Conservation (phyloP, 352 stramenopile species). For the Phytophthora tubulina region DNA sequence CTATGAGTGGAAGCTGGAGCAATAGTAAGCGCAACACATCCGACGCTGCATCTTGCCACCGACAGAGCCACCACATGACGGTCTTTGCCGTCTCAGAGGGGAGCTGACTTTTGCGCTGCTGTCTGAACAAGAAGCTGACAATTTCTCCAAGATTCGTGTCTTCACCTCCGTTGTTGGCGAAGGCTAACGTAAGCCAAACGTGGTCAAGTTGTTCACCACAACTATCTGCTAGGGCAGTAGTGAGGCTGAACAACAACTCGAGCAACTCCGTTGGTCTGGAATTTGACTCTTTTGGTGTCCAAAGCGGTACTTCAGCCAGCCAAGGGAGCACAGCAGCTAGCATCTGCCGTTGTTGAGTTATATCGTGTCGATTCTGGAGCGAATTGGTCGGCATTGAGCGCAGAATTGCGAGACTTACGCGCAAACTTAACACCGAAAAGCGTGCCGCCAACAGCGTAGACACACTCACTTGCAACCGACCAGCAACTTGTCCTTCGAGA, state of each 20-base stretch:
- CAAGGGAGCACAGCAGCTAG: slow-evolving; percentile 61
- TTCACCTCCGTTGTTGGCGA: slow-evolving; percentile 27
- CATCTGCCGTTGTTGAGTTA: slow-evolving; percentile 61
- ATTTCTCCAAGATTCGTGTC: slow-evolving; percentile 23
- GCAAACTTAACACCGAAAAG: slow-evolving; percentile 43
- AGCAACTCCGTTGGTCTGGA: slow-evolving; percentile 42
- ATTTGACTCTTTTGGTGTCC: background rate
- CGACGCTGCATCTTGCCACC: slow-evolving; percentile 62
- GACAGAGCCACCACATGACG: slow-evolving; percentile 72
- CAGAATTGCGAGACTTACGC: slow-evolving; percentile 55
- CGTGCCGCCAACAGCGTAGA: slow-evolving; percentile 42
- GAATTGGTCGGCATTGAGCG: slow-evolving; percentile 34
- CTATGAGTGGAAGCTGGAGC: slow-evolving; percentile 13
- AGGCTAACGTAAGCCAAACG: slow-evolving; percentile 70
- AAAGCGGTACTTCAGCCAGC: slow-evolving; percentile 56
- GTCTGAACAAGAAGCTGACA: slow-evolving; percentile 52
- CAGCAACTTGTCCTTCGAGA: slow-evolving; percentile 22
- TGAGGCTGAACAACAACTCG: slow-evolving; percentile 65
- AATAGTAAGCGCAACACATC: slow-evolving; percentile 49
- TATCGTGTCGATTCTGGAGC: slow-evolving; percentile 42
- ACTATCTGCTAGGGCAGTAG: slow-evolving; percentile 43
- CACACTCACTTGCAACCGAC: slow-evolving; percentile 38
- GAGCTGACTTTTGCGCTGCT: slow-evolving; percentile 44
- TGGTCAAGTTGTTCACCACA: slow-evolving; percentile 71
- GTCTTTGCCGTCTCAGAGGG: slow-evolving; percentile 60